Evolutionary conservation across 768 basidiomycete genomes (phyloP).

Genomic region (Russula lepida): DNA sequence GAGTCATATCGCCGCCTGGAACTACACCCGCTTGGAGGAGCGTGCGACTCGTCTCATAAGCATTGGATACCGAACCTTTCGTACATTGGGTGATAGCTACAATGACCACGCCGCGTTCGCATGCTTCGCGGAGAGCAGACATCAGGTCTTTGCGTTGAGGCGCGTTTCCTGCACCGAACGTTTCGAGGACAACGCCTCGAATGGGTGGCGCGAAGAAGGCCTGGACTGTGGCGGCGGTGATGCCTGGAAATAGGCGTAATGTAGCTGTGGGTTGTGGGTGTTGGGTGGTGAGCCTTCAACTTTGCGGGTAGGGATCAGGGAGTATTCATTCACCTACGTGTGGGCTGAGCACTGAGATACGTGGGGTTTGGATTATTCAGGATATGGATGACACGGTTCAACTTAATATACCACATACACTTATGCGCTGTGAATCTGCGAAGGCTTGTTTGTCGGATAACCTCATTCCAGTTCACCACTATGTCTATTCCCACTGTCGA

Average conservation of each 20-base stretch:
- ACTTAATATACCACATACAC: slow-evolving; percentile 31
- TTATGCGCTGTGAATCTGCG: slow-evolving; percentile 78
- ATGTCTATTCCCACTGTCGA: slow-evolving; percentile 80
- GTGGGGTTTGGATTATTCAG: not conserved
- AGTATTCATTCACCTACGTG: slow-evolving; percentile 57
- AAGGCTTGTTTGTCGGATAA: slow-evolving; percentile 72
- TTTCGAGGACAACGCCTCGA: slow-evolving; percentile 79
- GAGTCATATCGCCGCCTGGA: slow-evolving; percentile 88
- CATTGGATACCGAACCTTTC: slow-evolving; percentile 78
- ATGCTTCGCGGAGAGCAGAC: slow-evolving; percentile 70
- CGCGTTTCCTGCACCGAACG: slow-evolving; percentile 90
- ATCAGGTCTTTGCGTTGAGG: slow-evolving; percentile 74
- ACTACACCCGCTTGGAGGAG: slow-evolving; percentile 70
- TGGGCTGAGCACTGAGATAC: slow-evolving; percentile 58
- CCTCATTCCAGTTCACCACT: slow-evolving; percentile 80
- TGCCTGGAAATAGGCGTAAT: slow-evolving; percentile 81
- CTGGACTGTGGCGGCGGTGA: slow-evolving; percentile 61
- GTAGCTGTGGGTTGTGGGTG: slow-evolving; percentile 46
- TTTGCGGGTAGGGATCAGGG: not conserved
- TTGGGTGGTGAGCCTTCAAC: not conserved
- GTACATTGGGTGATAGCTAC: slow-evolving; percentile 89
- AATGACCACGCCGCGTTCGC: slow-evolving; percentile 73
- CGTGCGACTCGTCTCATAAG: slow-evolving; percentile 71
- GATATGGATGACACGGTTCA: not conserved
- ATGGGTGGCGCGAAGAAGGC: slow-evolving; percentile 71